Evolutionary conservation across 768 basidiomycete species (phyloP).

Genomic region (Mycena albidolilacea): DNA sequence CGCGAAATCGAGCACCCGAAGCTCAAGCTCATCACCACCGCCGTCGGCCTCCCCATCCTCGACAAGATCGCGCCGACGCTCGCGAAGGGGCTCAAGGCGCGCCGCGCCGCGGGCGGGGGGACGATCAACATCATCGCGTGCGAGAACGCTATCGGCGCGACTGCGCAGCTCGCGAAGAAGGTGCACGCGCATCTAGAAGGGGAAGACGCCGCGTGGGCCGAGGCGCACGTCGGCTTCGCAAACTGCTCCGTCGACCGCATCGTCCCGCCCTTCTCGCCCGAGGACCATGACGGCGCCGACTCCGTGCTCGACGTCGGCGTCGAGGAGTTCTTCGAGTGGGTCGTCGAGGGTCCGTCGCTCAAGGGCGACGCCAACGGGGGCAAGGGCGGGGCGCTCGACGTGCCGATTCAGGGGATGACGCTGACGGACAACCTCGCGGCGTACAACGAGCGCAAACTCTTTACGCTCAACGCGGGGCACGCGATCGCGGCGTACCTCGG

Average conservation of each 20-base stretch:
- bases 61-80: conserved; percentile 52
- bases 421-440: conserved; percentile 50
- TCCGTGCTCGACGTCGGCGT: conserved; percentile 55
- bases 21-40: conserved; percentile 52
- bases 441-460: conserved; percentile 60
- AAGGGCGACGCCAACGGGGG: conserved; percentile 29
- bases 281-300: conserved; percentile 22
- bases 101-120: conserved; percentile 41
- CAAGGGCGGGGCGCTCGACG: conserved; percentile 46
- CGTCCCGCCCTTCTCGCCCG: conserved; percentile 43
- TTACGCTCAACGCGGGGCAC: conserved; percentile 59
- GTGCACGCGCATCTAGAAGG: conserved; percentile 46
- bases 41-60: conserved; percentile 53
- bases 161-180: conserved; percentile 47
- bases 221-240: conserved; percentile 54
- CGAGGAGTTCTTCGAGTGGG: conserved; percentile 59
- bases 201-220: conserved; percentile 47
- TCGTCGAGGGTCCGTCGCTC: conserved; percentile 51
- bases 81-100: conserved; percentile 50
- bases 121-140: conserved; percentile 56
- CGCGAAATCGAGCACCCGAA: conserved; percentile 38
- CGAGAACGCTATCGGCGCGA: conserved; percentile 57
- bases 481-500: conserved; percentile 58
- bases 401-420: conserved; percentile 42
- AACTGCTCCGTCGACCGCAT: conserved; percentile 61